A percentile compares a stretch with the other conserved stretches of the same genome.
phyloP scores from a whole-genome alignment of 2,329 filamentous ascomycete genomes.

The Helotiales sp. region DNA sequence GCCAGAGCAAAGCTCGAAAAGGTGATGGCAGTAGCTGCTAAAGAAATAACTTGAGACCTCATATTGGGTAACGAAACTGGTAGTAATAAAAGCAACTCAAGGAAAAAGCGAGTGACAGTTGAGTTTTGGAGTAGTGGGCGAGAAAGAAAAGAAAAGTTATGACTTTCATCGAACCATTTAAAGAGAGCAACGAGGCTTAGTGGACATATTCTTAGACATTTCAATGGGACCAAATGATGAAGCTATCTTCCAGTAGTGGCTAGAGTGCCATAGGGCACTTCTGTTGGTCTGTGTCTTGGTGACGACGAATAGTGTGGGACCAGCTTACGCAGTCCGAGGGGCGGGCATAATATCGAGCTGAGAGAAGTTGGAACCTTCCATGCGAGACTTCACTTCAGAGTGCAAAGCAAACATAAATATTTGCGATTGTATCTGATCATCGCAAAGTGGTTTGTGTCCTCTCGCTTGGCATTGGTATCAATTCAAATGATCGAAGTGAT shows the following conservation, averaged over 20 bases:
- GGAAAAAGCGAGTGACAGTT: neutral
- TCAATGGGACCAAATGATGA: neutral
- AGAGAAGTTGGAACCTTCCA: too few relatives aligned
- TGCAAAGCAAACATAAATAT: too few relatives aligned
- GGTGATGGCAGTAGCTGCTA: constrained; percentile 11
- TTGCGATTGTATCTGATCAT: too few relatives aligned
- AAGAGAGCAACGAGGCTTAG: neutral
- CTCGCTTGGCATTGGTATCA: neutral
- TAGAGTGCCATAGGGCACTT: neutral
- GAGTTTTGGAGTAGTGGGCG: neutral
- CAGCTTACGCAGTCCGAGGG: constrained; percentile 3
- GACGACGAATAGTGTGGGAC: constrained; percentile 10
- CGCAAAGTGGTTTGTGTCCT: too few relatives aligned
- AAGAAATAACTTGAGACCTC: constrained; percentile 11
- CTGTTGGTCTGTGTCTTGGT: neutral
- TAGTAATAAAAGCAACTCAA: neutral
- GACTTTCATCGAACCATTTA: neutral
- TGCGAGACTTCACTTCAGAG: too few relatives aligned
- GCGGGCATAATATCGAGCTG: neutral
- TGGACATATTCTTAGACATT: neutral
- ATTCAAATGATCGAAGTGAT: neutral
- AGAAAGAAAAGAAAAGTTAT: neutral
- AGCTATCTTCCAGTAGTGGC: constrained; percentile 4
- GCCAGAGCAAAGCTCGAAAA: constrained; percentile 51
- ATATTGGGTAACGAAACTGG: constrained; percentile 8